Evolutionary conservation across 129 eudicot species (phyloP).

Genomic region (Calendula officinalis): DNA sequence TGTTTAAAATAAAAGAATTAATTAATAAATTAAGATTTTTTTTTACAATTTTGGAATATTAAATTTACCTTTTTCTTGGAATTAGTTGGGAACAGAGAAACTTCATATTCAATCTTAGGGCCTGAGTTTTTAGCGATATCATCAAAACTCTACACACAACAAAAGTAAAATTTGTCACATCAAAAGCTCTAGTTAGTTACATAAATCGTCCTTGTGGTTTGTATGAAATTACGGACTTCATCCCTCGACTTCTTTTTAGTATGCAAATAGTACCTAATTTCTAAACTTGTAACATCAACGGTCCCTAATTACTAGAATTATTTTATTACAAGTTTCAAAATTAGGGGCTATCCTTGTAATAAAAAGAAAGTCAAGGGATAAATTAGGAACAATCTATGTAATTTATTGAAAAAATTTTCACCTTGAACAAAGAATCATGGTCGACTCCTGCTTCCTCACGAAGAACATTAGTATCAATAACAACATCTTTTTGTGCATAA

Average conservation of each 20-base stretch:
- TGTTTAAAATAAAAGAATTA: constrained; percentile 13
- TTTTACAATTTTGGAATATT: background rate
- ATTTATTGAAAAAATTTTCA: constrained; percentile 16
- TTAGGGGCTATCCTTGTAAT: too few species aligned
- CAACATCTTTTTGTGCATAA: constrained; percentile 42
- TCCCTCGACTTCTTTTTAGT: too few species aligned
- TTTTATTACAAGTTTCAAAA: too few species aligned
- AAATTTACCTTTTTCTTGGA: constrained; percentile 64
- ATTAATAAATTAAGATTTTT: background rate
- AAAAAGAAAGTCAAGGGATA: too few species aligned
- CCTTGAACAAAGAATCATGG: constrained; percentile 77
- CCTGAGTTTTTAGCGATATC: constrained; percentile 60
- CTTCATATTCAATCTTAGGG: constrained; percentile 71
- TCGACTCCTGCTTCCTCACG: constrained; percentile 60
- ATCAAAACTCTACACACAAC: constrained; percentile 56
- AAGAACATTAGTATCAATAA: constrained; percentile 53
- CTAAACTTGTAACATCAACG: too few species aligned
- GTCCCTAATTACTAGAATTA: too few species aligned
- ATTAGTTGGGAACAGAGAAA: constrained; percentile 55
- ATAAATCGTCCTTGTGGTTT: too few species aligned
- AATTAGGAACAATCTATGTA: too few species aligned
- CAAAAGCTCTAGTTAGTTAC: background rate
- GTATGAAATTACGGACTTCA: too few species aligned
- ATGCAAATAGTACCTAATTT: too few species aligned
- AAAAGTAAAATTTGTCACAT: constrained; percentile 9